Percentiles rank a stretch among this genome's conserved stretches.
These are phyloP conservation scores for Chytriomyces confervae DNA, from an alignment of 192 early-diverging fungal species.

Conservation along the genomic window DNA sequence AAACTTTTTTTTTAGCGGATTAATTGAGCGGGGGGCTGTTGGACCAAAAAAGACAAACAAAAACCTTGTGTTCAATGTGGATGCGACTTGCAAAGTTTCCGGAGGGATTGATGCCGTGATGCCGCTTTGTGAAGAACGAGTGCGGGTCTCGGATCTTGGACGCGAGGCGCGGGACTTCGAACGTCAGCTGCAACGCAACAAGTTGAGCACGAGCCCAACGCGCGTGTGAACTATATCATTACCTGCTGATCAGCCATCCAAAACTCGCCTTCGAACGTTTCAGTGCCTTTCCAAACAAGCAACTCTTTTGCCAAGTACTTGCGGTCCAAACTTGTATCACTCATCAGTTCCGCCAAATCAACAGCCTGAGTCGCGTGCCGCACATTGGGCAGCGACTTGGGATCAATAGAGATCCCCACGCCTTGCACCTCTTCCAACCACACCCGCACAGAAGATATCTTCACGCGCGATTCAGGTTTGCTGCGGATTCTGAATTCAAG, in stretches of 20 bases:
- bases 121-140: conserved; percentile 30
- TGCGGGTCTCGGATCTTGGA: not conserved
- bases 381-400: not conserved
- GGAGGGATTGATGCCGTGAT: conserved; percentile 37
- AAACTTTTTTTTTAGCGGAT: not conserved
- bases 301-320: conserved; percentile 25
- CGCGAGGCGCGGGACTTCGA: conserved; percentile 30
- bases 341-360: conserved; percentile 22
- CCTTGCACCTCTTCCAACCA: conserved; percentile 39
- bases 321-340: conserved; percentile 19
- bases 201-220: not conserved
- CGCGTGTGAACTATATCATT: too few relatives aligned
- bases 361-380: not conserved
- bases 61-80: conserved; percentile 39
- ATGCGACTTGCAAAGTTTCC: conserved; percentile 34
- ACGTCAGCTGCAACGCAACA: conserved; percentile 21
- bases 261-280: conserved; percentile 31
- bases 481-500: conserved; percentile 29
- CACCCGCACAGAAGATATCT: conserved; percentile 27
- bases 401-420: conserved; percentile 23
- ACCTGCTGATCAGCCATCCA: conserved; percentile 33
- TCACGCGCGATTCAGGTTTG: conserved; percentile 2
- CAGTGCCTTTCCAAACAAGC: conserved; percentile 35
- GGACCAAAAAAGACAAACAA: conserved; percentile 4
- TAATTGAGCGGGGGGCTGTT: not conserved